These are phyloP conservation scores for Pyrus hybrid DNA, from an alignment of 331 rosid genomes.

Conservation along the genomic window DNA sequence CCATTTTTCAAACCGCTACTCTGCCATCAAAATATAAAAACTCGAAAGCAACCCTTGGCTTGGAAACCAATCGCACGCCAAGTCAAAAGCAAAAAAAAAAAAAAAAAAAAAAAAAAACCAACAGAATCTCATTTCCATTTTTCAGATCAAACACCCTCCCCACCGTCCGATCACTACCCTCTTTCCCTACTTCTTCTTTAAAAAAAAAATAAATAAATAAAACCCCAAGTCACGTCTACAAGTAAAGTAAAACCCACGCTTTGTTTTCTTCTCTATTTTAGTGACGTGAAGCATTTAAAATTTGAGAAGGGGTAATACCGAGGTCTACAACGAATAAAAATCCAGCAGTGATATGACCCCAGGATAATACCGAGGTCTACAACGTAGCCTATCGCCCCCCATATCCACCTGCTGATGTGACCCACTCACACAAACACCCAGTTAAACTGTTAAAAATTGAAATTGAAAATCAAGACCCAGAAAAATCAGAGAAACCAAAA, in stretches of 20 bases:
- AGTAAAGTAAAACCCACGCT: neutral
- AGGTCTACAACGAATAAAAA: neutral
- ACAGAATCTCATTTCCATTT: conserved; percentile 24
- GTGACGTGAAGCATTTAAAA: neutral
- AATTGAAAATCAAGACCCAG: neutral
- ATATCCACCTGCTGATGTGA: conserved; percentile 96
- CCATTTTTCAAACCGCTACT: neutral
- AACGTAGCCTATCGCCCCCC: conserved; percentile 27
- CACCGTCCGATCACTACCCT: conserved; percentile 23
- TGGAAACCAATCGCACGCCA: neutral
- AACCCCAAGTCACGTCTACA: neutral
- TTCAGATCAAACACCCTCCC: conserved; percentile 3
- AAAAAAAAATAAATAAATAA: neutral
- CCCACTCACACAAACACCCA: conserved; percentile 81
- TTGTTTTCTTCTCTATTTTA: neutral
- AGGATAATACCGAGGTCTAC: conserved; percentile 38
- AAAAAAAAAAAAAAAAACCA: neutral
- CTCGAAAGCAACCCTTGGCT: neutral
- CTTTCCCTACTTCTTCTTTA: neutral
- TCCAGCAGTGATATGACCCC: conserved; percentile 42
- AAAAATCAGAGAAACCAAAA: too few relatives aligned
- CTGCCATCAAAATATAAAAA: neutral
- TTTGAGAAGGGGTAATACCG: neutral
- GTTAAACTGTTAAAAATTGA: conserved; percentile 44
- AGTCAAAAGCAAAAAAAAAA: conserved; percentile 8